Percentiles rank a stretch among this genome's conserved stretches.
These are phyloP conservation scores for Aspergillus wentii DNA, from an alignment of 495 filamentous ascomycete genomes.

Conservation along the genomic window DNA sequence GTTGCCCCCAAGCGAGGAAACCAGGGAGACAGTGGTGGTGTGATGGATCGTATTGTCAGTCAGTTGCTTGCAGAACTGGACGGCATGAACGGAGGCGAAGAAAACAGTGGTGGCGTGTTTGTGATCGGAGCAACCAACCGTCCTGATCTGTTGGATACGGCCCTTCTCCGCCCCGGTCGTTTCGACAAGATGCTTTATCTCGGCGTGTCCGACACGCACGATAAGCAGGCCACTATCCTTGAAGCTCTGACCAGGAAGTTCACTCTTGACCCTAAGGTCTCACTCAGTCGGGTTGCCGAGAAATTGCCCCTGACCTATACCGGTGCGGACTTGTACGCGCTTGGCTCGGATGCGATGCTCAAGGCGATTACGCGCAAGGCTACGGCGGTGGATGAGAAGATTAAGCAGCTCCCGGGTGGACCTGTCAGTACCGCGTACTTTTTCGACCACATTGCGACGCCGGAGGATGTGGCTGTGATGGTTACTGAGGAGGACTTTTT, in stretches of 20 bases:
- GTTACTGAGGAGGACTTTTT: conserved; percentile 86
- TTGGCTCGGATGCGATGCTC: conserved; percentile 97
- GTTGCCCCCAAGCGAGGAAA: conserved; percentile 97
- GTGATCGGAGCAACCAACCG: conserved; percentile 97
- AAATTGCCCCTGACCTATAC: conserved; percentile 92
- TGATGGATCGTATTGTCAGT: conserved; percentile 98
- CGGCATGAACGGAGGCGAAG: conserved; percentile 92
- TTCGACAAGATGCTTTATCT: conserved; percentile 99
- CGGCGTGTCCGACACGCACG: conserved; percentile 92
- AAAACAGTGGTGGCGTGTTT: conserved; percentile 84
- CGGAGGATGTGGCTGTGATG: conserved; percentile 77
- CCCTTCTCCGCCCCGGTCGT: conserved; percentile 81
- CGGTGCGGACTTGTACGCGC: conserved; percentile 91
- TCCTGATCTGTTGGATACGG: conserved; percentile 89
- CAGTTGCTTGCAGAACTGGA: conserved; percentile 94
- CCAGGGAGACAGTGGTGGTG: conserved; percentile 94
- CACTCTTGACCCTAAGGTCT: conserved; percentile 69
- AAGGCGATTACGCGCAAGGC: conserved; percentile 95
- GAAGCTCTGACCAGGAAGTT: conserved; percentile 95
- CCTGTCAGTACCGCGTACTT: conserved; percentile 84
- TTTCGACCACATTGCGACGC: conserved; percentile 84
- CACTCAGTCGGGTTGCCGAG: conserved; percentile 68
- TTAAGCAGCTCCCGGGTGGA: conserved; percentile 50
- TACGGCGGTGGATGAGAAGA: conserved; percentile 75
- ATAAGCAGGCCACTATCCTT: conserved; percentile 91